Base-by-base conservation (phyloP, 805 yeast species). In the Myxozyma vanderwaltii region DNA sequence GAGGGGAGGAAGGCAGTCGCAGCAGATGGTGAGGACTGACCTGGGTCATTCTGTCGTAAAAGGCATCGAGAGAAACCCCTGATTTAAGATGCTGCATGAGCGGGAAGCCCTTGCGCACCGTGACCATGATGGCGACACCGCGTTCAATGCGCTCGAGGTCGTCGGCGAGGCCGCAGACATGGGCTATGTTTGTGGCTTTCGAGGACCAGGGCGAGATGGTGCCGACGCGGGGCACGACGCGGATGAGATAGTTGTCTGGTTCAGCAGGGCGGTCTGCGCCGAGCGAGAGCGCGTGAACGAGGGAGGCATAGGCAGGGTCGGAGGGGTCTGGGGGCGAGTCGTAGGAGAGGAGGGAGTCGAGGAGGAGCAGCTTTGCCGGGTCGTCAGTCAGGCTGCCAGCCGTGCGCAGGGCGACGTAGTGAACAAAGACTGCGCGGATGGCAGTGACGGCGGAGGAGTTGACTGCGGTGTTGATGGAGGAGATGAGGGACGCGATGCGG, bases 191-290 rank as follows among this genome's bases (percentile, higher is more conserved):
- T 41, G 99, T 91, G 27, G 99, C 99, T 76, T 94, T 94, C 13
- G 98, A 91, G 8, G 97, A 89, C 99, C 99, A 94, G 35, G 99
- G 98, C 26, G 98, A 91, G 66, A 94, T 92, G 12, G 99, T 94
- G 62, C 99, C 99, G 6, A 91, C 78, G 74, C 98, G 84, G 45
- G 99, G 99, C 53, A 91, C 79, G 53, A 94, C 80, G 72, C 96
- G 81, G 48, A 92, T 75, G 65, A 91, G 76, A 63, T 82, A 81
- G 33, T 83, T 76, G 39, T 74, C 70, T 23, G 75, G 61, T 48
- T 72, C 67, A 23, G 70, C 61, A 19, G 66, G 62, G 24, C 74
- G 71, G 12, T 73, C 53, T 24, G 76, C 68, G 26, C 71, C 59
- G 51, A 56, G 33, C 40, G 57, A 53, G 26, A 76, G 68, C 3